Conservation (phyloP, 495 filamentous ascomycete genomes). For the Penicillium fimorum region DNA sequence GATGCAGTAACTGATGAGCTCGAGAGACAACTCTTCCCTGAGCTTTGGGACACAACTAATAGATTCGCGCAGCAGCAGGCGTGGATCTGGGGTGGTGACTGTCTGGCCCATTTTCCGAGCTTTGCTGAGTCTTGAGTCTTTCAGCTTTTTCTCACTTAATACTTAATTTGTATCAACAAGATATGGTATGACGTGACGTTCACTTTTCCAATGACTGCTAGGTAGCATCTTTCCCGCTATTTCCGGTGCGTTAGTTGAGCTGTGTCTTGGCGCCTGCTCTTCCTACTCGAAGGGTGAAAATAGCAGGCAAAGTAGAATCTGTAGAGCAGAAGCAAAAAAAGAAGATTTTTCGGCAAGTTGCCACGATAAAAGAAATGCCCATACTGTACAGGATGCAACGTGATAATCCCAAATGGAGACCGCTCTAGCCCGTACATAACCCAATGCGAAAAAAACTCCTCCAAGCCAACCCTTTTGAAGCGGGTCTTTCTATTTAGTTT, state of each 20-base stretch:
- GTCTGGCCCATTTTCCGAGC: neutral
- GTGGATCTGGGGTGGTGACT: slow-evolving; percentile 2
- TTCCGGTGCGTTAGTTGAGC: too few relatives aligned
- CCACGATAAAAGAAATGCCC: slow-evolving; percentile 22
- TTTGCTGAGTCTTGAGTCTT: neutral
- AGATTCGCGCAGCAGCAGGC: neutral
- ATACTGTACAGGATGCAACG: slow-evolving; percentile 16
- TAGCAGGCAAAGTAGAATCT: neutral
- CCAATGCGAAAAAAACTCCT: slow-evolving; percentile 14
- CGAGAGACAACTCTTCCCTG: neutral
- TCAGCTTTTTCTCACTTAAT: neutral
- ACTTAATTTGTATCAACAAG: too few relatives aligned
- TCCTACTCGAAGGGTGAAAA: neutral
- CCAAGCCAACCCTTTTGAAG: slow-evolving; percentile 1
- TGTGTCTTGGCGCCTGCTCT: neutral
- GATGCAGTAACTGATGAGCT: neutral
- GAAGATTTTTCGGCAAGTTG: slow-evolving; percentile 14
- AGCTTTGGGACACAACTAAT: neutral
- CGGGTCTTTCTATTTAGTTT: slow-evolving; percentile 18
- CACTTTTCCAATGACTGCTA: too few relatives aligned
- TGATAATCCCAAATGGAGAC: slow-evolving; percentile 15
- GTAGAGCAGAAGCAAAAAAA: slow-evolving; percentile 3
- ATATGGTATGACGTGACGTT: too few relatives aligned
- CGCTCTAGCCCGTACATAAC: slow-evolving; percentile 17
- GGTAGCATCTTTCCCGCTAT: too few relatives aligned